phyloP scores from a whole-genome alignment of 352 stramenopile genomes.

The Globisporangium rhizosaccharum region DNA sequence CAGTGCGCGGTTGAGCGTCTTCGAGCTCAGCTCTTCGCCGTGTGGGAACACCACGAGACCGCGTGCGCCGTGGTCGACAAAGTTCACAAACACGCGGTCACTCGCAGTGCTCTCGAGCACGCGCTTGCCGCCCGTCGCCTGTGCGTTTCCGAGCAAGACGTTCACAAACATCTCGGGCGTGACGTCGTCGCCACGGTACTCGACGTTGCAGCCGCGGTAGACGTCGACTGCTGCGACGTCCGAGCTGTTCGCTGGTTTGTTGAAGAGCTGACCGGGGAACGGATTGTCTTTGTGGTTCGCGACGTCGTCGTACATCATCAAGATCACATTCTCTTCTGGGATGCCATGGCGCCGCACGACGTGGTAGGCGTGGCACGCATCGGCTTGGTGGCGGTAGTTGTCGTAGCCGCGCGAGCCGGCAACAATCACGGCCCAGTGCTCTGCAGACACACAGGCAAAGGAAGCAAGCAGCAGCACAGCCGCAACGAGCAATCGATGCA shows the following conservation, averaged over 20 bases:
- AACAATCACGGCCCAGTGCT: conserved; percentile 91
- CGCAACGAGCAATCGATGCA: background rate
- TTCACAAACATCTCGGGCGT: conserved; percentile 86
- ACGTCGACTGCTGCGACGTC: conserved; percentile 64
- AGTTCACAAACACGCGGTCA: conserved; percentile 92
- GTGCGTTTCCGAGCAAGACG: conserved; percentile 79
- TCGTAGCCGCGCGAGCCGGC: conserved; percentile 83
- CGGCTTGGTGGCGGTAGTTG: conserved; percentile 91
- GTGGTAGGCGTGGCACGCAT: conserved; percentile 90
- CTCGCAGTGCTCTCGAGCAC: conserved; percentile 80
- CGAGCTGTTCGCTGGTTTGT: conserved; percentile 57
- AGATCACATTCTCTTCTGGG: conserved; percentile 81
- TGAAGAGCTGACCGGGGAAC: conserved; percentile 87
- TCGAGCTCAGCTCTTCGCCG: conserved; percentile 64
- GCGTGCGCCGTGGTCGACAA: conserved; percentile 87
- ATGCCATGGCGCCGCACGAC: conserved; percentile 86
- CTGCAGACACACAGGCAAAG: conserved; percentile 13
- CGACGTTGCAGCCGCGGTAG: conserved; percentile 77
- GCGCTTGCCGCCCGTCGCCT: conserved; percentile 46
- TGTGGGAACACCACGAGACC: conserved; percentile 82
- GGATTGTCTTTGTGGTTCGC: conserved; percentile 75
- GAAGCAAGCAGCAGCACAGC: background rate
- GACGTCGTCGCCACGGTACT: conserved; percentile 74
- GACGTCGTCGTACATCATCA: conserved; percentile 94
- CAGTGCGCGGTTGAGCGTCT: conserved; percentile 62